Conservation (phyloP, 345 rosid genomes). For the Alliaria petiolata region DNA sequence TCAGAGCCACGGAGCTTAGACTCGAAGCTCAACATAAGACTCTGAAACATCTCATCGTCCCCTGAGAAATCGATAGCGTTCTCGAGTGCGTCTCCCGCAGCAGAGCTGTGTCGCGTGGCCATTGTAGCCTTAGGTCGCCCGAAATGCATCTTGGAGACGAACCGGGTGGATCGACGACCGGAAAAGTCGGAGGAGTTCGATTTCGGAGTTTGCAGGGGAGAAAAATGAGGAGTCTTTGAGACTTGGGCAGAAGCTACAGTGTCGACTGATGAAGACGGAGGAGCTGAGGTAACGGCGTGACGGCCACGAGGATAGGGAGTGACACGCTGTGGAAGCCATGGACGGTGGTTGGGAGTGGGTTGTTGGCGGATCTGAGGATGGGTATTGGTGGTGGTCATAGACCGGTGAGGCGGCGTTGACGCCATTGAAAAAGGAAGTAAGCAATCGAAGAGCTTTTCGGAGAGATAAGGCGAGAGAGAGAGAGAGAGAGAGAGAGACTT, state of each 20-base stretch:
- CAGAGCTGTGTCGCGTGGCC: slow-evolving; percentile 53
- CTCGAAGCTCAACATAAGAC: slow-evolving; percentile 52
- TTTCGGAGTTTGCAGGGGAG: slow-evolving; percentile 42
- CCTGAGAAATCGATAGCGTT: slow-evolving; percentile 41
- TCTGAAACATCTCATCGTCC: slow-evolving; percentile 45
- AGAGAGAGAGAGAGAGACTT: background rate
- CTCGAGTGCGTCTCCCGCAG: slow-evolving; percentile 75
- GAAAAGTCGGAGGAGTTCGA: slow-evolving; percentile 65
- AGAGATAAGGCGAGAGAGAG: background rate
- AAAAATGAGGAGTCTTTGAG: slow-evolving; percentile 29
- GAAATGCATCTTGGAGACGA: slow-evolving; percentile 79
- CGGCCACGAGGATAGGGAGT: slow-evolving; percentile 46
- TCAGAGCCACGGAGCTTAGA: slow-evolving; percentile 69
- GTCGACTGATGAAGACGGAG: slow-evolving; percentile 3
- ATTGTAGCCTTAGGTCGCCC: slow-evolving; percentile 56
- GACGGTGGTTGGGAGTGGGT: slow-evolving; percentile 33
- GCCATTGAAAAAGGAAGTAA: slow-evolving; percentile 47
- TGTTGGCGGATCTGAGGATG: slow-evolving; percentile 52
- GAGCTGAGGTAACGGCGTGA: slow-evolving; percentile 30
- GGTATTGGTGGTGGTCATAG: slow-evolving; percentile 50
- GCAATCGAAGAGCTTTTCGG: background rate
- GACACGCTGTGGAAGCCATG: slow-evolving; percentile 43
- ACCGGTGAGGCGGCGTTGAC: slow-evolving; percentile 90
- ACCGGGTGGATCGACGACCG: slow-evolving; percentile 86
- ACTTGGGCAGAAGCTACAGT: slow-evolving; percentile 25